Percentiles rank a stretch among this genome's conserved stretches.
Evolutionary conservation across 2,329 filamentous ascomycete species (phyloP).

Genomic region (Lachnellula cervina): DNA sequence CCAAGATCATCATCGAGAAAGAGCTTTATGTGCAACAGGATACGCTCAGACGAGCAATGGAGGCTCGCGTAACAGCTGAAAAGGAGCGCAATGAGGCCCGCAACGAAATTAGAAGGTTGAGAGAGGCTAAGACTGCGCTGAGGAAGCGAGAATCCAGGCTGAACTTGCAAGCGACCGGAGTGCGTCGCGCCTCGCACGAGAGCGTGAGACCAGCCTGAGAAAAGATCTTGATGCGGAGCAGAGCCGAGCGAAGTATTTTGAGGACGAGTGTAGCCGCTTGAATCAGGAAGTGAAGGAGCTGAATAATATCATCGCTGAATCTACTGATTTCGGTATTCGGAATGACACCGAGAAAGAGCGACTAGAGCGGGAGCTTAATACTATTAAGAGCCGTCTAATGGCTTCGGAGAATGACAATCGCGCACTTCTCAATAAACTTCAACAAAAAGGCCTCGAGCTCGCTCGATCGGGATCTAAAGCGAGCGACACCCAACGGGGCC

Average conservation of each 20-base stretch:
- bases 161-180: slow-evolving; percentile 76
- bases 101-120: slow-evolving; percentile 73
- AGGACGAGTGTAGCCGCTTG: slow-evolving; percentile 71
- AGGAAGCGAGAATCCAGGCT: slow-evolving; percentile 78
- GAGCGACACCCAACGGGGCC: slow-evolving; percentile 74
- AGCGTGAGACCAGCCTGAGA: slow-evolving; percentile 71
- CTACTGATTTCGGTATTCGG: slow-evolving; percentile 81
- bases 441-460: slow-evolving; percentile 96
- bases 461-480: slow-evolving; percentile 83
- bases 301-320: slow-evolving; percentile 81
- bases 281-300: slow-evolving; percentile 78
- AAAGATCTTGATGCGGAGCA: slow-evolving; percentile 78
- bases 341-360: slow-evolving; percentile 94
- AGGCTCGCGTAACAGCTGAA: slow-evolving; percentile 74
- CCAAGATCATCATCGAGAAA: slow-evolving; percentile 96
- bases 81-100: slow-evolving; percentile 87
- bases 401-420: slow-evolving; percentile 97
- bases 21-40: slow-evolving; percentile 96
- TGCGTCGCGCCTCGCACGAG: slow-evolving; percentile 70
- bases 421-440: slow-evolving; percentile 90
- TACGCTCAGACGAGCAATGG: slow-evolving; percentile 76
- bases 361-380: slow-evolving; percentile 83
- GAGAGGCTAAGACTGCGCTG: slow-evolving; percentile 76
- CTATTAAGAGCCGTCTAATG: slow-evolving; percentile 79
- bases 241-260: slow-evolving; percentile 70